Percentiles rank a stretch among this genome's conserved stretches.
phyloP scores from a whole-genome alignment of 345 rosid species.

The Linum lewisii region DNA sequence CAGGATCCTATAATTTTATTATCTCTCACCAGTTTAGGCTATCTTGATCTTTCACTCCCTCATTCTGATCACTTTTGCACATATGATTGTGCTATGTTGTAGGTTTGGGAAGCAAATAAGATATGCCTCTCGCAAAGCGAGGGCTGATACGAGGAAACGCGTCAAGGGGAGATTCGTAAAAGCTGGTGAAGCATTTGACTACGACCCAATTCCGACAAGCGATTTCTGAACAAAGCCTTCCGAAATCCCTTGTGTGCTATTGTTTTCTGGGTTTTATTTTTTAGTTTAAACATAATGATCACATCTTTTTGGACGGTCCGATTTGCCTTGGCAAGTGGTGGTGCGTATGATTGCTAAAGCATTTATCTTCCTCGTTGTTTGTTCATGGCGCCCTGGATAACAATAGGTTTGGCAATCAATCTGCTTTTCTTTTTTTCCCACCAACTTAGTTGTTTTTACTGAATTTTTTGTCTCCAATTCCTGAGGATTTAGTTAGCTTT shows the following conservation, averaged over 20 bases:
- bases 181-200: conserved; percentile 72
- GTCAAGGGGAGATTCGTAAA: conserved; percentile 94
- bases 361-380: background rate
- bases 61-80: background rate
- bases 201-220: conserved; percentile 41
- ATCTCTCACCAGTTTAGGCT: no score
- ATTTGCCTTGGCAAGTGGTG: background rate
- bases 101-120: conserved; percentile 85
- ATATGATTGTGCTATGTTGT: conserved; percentile 9
- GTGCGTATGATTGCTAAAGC: background rate
- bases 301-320: background rate
- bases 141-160: conserved; percentile 87
- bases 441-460: no score
- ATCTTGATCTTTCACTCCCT: background rate
- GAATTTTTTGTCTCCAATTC: no score
- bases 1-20: background rate
- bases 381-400: background rate
- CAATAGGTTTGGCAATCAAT: background rate
- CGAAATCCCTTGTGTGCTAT: no score
- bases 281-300: no score
- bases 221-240: conserved; percentile 23
- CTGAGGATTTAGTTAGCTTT: no score
- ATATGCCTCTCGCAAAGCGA: conserved; percentile 81
- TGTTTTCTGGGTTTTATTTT: background rate
- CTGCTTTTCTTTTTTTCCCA: background rate